Evolutionary conservation across 441 rosid species (phyloP), one percentile per base, ranked within the genome.

Genomic region (Jatropha multifida): DNA sequence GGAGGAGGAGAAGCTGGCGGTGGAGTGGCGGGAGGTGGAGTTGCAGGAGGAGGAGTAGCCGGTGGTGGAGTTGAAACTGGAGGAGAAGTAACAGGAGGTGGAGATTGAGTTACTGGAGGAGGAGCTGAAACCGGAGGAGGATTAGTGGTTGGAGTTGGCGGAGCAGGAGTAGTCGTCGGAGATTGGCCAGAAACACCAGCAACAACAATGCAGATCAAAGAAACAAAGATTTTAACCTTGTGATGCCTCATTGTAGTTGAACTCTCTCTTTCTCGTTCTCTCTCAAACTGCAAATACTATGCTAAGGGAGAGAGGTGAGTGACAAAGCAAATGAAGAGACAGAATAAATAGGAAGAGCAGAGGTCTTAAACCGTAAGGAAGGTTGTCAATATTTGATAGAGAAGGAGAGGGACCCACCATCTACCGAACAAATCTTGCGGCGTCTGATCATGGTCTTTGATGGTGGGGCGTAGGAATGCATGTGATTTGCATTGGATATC

Each of bases 161-260:
- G 90, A 0, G 91, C 83, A 17, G 94, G 96, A 27, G 98, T 85
- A 5, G 89, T 68, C 2, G 89, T 81, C 14, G 97, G 97, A 72
- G 94, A 79, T 79, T 90, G 97, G 23, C 83, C 94, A 1, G 77
- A 56, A 40, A 86, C 92, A 4, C 88, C 85, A 51, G 93, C 86
- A 42, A 84, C 32, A 13, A 72, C 85, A 83, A 89, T 86, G 86
- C 86, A 86, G 69, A 82, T 32, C 77, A 87, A 56, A 41, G 79
- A 86, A 60, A 80, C 48, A 3, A 80, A 59, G 68, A 85, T 46
- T 0, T 26, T 55, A 0, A 68, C 44, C 9, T 61, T 69, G 9
- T 48, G 61, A 27, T 12, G 73, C 69, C 6, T 72, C 88, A 79
- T 79, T 61, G 51, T 75, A 8, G 12, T 62, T 2, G 1, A 49